Conservation (phyloP, 305 asterid species). For the Fraxinus baroniana region DNA sequence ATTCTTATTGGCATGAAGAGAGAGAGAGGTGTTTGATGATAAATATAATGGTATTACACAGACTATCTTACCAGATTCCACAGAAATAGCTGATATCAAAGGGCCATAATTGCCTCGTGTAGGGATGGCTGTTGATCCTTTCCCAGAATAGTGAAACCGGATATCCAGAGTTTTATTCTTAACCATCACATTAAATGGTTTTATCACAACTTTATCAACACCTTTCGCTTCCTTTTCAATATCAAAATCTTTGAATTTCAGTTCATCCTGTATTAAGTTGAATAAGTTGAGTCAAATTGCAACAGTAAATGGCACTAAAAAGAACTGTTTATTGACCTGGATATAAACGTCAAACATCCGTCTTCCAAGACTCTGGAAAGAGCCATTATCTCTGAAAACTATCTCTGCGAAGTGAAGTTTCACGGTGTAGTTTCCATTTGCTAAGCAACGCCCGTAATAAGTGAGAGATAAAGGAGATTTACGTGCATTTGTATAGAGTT, state of each 20-base stretch:
- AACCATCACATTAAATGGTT: slow-evolving; percentile 30
- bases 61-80: slow-evolving; percentile 42
- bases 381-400: slow-evolving; percentile 40
- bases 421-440: slow-evolving; percentile 61
- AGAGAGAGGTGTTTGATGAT: neutral
- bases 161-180: slow-evolving; percentile 42
- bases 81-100: slow-evolving; percentile 62
- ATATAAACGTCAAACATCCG: slow-evolving; percentile 67
- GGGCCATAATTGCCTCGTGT: slow-evolving; percentile 54
- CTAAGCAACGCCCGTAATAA: slow-evolving; percentile 67
- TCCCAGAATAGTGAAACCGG: slow-evolving; percentile 51
- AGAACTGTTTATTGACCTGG: slow-evolving; percentile 37
- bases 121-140: slow-evolving; percentile 61
- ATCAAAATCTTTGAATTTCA: slow-evolving; percentile 45
- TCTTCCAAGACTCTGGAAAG: slow-evolving; percentile 61
- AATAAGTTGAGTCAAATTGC: neutral
- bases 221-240: slow-evolving; percentile 48
- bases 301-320: neutral
- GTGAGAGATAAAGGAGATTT: slow-evolving; percentile 54
- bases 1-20: neutral
- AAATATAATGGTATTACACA: neutral
- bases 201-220: slow-evolving; percentile 29
- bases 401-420: slow-evolving; percentile 72
- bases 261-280: slow-evolving; percentile 39
- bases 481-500: slow-evolving; percentile 52